phyloP scores from a whole-genome alignment of 2,329 filamentous ascomycete genomes.

The Scolecobasidium constrictum region DNA sequence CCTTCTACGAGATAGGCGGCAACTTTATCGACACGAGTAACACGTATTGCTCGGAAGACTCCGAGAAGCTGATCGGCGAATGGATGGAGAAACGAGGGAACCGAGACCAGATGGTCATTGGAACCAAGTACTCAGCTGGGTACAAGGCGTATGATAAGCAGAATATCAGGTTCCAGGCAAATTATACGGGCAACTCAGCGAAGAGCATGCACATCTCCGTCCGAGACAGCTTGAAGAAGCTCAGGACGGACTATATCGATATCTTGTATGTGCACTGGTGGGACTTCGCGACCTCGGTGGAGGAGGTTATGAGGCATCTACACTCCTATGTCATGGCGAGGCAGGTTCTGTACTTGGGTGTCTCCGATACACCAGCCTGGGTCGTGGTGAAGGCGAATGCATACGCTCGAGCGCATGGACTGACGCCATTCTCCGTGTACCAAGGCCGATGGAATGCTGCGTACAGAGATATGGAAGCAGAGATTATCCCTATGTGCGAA shows the following conservation, averaged over 20 bases:
- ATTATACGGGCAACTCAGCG: slow-evolving; percentile 34
- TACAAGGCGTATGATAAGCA: slow-evolving; percentile 5
- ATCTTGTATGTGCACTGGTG: slow-evolving; percentile 27
- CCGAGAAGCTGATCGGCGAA: slow-evolving; percentile 32
- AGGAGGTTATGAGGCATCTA: slow-evolving; percentile 58
- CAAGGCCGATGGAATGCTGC: slow-evolving; percentile 23
- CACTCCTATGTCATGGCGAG: slow-evolving; percentile 49
- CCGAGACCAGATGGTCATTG: slow-evolving; percentile 22
- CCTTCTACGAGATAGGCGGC: slow-evolving; percentile 53
- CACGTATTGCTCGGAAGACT: slow-evolving; percentile 21
- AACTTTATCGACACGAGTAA: slow-evolving; percentile 60
- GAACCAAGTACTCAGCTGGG: slow-evolving; percentile 27
- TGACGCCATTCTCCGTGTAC: slow-evolving; percentile 20
- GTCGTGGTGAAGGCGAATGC: slow-evolving; percentile 41
- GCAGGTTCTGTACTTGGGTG: slow-evolving; percentile 57
- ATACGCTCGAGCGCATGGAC: slow-evolving; percentile 20
- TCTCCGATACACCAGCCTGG: slow-evolving; percentile 62
- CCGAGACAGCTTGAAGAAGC: slow-evolving; percentile 33
- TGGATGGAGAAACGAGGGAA: slow-evolving; percentile 28
- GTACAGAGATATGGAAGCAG: slow-evolving; percentile 24
- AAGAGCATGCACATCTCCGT: slow-evolving; percentile 33
- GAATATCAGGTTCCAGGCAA: slow-evolving; percentile 18
- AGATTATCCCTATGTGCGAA: slow-evolving; percentile 26
- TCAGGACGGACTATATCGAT: slow-evolving; percentile 36
- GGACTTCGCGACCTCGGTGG: slow-evolving; percentile 55